Evolutionary conservation across 2,329 filamentous ascomycete species (phyloP).

Genomic region (Arachnopeziza araneosa): DNA sequence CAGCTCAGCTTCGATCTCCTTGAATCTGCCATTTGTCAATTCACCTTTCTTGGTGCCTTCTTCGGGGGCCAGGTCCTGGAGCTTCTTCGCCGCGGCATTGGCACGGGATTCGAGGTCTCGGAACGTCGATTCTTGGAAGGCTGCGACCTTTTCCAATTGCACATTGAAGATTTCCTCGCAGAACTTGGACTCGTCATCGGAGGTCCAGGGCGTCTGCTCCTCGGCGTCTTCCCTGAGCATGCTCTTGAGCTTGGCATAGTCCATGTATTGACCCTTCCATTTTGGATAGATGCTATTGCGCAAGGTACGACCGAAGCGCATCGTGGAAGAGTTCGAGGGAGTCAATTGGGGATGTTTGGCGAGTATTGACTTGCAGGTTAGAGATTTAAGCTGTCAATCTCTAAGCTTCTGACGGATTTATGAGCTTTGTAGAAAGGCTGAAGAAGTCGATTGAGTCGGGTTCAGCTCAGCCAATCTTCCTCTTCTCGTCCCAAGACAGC

Average conservation of each 20-base stretch:
- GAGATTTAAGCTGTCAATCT: neutral
- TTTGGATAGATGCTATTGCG: conserved; percentile 72
- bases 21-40: conserved; percentile 49
- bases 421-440: neutral
- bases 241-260: conserved; percentile 89
- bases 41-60: conserved; percentile 47
- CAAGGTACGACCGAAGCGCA: conserved; percentile 93
- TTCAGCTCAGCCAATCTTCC: neutral
- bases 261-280: conserved; percentile 92
- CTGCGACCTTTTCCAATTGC: conserved; percentile 90
- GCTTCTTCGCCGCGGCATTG: conserved; percentile 57
- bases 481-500: neutral
- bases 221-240: conserved; percentile 71
- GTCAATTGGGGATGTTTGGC: neutral
- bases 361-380: neutral
- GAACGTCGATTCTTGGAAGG: conserved; percentile 80
- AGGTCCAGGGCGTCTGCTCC: conserved; percentile 72
- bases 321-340: conserved; percentile 35
- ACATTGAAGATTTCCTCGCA: conserved; percentile 93
- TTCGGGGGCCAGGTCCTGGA: conserved; percentile 72
- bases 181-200: conserved; percentile 88
- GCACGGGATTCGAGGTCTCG: conserved; percentile 48
- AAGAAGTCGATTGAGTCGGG: neutral
- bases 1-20: conserved; percentile 71
- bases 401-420: neutral